Evolutionary conservation across 164 flowering plant species (phyloP).

Genomic region (Annona squamosa): DNA sequence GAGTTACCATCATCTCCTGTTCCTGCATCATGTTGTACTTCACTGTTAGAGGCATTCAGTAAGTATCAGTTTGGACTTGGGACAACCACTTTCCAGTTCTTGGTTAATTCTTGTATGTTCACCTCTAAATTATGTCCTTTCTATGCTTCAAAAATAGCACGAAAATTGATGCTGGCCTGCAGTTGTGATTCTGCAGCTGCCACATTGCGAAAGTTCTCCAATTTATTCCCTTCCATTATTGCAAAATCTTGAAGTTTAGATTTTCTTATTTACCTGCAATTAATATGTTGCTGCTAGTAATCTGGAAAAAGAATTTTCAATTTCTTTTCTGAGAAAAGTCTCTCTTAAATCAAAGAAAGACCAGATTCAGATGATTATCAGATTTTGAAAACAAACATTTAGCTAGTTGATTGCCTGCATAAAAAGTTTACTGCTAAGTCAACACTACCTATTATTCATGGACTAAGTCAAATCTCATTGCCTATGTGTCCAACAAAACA

Average conservation of each 20-base stretch:
- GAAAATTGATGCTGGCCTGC: background rate
- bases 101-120: background rate
- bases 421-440: background rate
- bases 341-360: background rate
- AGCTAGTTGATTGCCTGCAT: background rate
- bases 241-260: background rate
- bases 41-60: constrained; percentile 81
- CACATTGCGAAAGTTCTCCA: background rate
- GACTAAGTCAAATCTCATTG: background rate
- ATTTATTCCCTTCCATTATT: background rate
- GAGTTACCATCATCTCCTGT: constrained; percentile 96
- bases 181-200: background rate
- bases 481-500: background rate
- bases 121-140: background rate
- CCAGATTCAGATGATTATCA: background rate
- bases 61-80: constrained; percentile 25
- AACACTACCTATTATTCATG: background rate
- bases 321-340: no score
- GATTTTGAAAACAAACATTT: background rate
- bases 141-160: background rate
- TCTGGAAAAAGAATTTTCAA: no score
- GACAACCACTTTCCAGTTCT: constrained; percentile 22
- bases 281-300: background rate
- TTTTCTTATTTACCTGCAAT: background rate
- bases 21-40: constrained; percentile 94